These are phyloP conservation scores for Leishmania turanica DNA, from an alignment of 208 protist species.

Conservation along the genomic window DNA sequence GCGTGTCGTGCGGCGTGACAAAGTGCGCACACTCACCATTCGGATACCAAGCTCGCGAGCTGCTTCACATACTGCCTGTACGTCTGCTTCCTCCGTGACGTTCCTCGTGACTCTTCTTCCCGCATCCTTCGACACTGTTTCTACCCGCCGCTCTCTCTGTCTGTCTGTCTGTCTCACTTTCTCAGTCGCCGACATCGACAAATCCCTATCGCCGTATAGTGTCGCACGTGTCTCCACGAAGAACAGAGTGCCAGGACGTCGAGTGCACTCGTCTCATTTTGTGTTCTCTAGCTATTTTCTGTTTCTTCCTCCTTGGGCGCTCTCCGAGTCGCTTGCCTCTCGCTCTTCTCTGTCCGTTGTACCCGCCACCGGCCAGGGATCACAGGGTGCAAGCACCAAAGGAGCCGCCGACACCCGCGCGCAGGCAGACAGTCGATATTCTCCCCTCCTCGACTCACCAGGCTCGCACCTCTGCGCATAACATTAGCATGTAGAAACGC, in stretches of 20 bases:
- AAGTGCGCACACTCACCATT: neutral
- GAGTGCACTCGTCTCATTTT: neutral
- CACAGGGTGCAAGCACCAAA: neutral
- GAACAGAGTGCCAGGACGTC: neutral
- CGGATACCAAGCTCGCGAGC: neutral
- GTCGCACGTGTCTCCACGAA: neutral
- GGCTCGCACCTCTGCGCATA: neutral
- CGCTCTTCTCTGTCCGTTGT: too few species aligned
- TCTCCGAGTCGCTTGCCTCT: neutral
- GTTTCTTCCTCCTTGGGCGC: neutral
- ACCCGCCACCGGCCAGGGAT: neutral
- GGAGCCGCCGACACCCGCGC: neutral
- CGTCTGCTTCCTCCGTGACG: neutral
- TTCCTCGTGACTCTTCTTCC: neutral
- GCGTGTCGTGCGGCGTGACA: neutral
- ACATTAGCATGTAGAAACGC: neutral
- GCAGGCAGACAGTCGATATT: neutral
- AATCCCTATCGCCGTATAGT: neutral
- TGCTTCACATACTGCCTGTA: neutral
- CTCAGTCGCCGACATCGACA: neutral
- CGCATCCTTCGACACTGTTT: neutral
- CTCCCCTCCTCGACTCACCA: neutral
- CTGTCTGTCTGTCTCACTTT: too few species aligned
- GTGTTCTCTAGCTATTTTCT: neutral
- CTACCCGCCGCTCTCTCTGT: neutral